Conservation (phyloP, 164 flowering plant genomes). For the Dillenia suffruticosa region DNA sequence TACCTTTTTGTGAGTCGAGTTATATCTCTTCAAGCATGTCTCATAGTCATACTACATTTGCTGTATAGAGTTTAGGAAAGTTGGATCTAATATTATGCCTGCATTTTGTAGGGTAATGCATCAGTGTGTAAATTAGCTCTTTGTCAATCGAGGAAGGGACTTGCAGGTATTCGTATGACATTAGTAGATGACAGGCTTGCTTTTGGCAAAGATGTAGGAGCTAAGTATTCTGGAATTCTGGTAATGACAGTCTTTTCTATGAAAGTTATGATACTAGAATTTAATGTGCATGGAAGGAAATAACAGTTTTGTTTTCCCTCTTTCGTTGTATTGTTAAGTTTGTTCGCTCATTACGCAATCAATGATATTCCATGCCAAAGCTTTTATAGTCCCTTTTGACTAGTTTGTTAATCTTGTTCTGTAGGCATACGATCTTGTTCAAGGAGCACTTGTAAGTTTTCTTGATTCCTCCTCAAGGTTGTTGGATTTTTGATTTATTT, state of each 20-base stretch:
- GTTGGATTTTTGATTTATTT: not conserved
- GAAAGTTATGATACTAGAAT: not conserved
- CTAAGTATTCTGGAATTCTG: slow-evolving; percentile 44
- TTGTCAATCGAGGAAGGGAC: slow-evolving; percentile 13
- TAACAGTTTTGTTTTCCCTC: too few relatives aligned
- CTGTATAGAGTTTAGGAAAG: too few relatives aligned
- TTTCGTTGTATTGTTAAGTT: too few relatives aligned
- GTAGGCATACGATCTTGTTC: slow-evolving; percentile 94
- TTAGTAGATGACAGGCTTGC: slow-evolving; percentile 57
- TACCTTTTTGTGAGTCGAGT: too few relatives aligned
- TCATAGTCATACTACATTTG: too few relatives aligned
- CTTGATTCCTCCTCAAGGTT: too few relatives aligned
- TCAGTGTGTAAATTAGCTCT: slow-evolving; percentile 12
- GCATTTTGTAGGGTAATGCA: too few relatives aligned
- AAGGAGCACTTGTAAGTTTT: slow-evolving; percentile 77
- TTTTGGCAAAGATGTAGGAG: slow-evolving; percentile 16
- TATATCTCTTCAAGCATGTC: too few relatives aligned
- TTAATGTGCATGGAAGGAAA: not conserved
- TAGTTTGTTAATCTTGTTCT: slow-evolving; percentile 4
- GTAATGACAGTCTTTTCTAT: slow-evolving; percentile 22
- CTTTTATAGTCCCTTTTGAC: not conserved
- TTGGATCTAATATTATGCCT: too few relatives aligned
- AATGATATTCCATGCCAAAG: too few relatives aligned
- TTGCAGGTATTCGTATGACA: slow-evolving; percentile 38
- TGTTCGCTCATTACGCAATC: too few relatives aligned